Evolutionary conservation across 176 grass and related monocot species (phyloP), one percentile per base, ranked within the genome.

Genomic region (Poa annua): DNA sequence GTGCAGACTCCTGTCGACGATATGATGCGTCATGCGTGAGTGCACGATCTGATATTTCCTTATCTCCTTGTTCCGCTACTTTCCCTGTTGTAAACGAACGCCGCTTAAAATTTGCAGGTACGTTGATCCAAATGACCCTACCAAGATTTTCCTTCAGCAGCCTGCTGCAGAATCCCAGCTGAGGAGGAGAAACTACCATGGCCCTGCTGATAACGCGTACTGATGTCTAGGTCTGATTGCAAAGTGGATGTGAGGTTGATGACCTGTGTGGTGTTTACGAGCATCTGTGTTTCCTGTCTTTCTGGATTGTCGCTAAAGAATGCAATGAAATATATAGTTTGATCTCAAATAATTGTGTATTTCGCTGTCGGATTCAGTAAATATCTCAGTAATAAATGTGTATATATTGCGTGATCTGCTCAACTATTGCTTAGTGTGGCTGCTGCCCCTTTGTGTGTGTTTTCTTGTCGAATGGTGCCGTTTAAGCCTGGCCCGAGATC

Each of bases 121-220:
- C 8, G 96, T 99, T 14, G 96, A 99, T 84, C 96, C 96, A 16
- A 90, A 92, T 51, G 96, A 99, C 42, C 96, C 96, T 52, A 96
- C 96, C 29, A 99, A 90, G 84, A 99, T 99, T 38, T 99, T 88
- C 85, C 87, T 99, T 85, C 96, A 99, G 91, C 96, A 99, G 60
- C 96, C 96, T 16, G 79, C 93, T 2, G 68, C 92, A 14, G 96
- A 96, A 78, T 99, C 96, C 38, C 93, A 99, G 80, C 83, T 99
- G 5, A 99, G 96, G 85, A 93, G 96, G 88, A 99, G 96, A 87
- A 89, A 92, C 66, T 99, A 99, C 77, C 85, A 92, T 41, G 83
- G 89, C 7, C 89, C 90, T 9, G 78, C 91, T 16, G 83, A 86
- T 47, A 89, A 88, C 7, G 39, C 85, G 0, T 79, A 88, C 0